Percentiles rank a stretch among this genome's conserved stretches.
These are phyloP conservation scores for Solanum rostratum DNA, from an alignment of 257 asterid species.

Conservation along the genomic window DNA sequence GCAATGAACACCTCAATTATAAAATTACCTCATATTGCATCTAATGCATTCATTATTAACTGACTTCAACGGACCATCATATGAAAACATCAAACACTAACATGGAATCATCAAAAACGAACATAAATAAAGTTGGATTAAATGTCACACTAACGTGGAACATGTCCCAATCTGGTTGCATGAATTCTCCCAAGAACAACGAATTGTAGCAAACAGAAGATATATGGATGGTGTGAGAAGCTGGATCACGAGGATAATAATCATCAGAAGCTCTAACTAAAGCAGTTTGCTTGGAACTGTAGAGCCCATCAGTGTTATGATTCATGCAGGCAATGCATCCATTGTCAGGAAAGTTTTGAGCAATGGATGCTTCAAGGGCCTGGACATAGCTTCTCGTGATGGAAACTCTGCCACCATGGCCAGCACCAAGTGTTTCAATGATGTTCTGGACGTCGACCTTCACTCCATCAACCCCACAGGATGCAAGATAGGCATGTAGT, in stretches of 20 bases:
- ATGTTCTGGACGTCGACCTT: slow-evolving; percentile 98
- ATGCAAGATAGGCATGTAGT: slow-evolving; percentile 80
- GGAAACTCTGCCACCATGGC: slow-evolving; percentile 94
- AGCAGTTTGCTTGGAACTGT: slow-evolving; percentile 72
- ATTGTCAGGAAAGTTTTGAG: slow-evolving; percentile 68
- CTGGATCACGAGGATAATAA: slow-evolving; percentile 90
- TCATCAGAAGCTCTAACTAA: slow-evolving; percentile 93
- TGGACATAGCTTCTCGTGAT: slow-evolving; percentile 82
- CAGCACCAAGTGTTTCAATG: slow-evolving; percentile 94
- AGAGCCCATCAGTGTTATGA: slow-evolving; percentile 87
- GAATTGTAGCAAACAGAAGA: slow-evolving; percentile 85
- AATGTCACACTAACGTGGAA: slow-evolving; percentile 58
- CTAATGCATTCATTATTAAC: not conserved
- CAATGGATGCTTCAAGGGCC: slow-evolving; percentile 88
- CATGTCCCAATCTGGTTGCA: slow-evolving; percentile 99
- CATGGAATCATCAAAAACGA: not conserved
- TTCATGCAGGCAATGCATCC: slow-evolving; percentile 97
- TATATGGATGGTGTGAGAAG: slow-evolving; percentile 88
- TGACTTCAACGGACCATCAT: not conserved
- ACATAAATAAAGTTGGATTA: not conserved
- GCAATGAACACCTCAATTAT: slow-evolving; percentile 5
- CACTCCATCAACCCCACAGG: slow-evolving; percentile 96
- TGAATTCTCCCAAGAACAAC: slow-evolving; percentile 73
- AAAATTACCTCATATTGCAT: not conserved
- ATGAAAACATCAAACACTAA: not conserved